Evolutionary conservation across 305 asterid species (phyloP).

Genomic region (Rubia balearica): DNA sequence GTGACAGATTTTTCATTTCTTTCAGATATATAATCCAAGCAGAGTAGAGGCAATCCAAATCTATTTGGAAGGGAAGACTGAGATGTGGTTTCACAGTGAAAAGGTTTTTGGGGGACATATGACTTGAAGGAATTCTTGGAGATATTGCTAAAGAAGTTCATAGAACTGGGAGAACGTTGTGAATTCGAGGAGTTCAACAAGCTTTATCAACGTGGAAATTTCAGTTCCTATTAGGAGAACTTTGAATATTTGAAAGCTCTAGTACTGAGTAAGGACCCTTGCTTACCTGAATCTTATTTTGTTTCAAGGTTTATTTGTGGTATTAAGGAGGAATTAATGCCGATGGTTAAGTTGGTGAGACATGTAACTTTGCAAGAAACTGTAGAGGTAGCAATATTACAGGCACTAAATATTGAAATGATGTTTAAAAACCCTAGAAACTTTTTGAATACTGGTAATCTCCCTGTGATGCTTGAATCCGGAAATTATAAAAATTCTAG

Average conservation of each 20-base stretch:
- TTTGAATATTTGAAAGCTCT: background rate
- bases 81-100: no score
- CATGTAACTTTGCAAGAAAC: background rate
- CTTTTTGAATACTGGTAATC: no score
- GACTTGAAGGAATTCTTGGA: background rate
- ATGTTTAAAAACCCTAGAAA: background rate
- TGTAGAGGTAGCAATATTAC: no score
- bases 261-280: background rate
- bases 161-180: background rate
- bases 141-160: background rate
- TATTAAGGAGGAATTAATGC: background rate
- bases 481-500: background rate
- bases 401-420: background rate
- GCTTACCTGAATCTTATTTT: background rate
- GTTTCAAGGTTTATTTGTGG: background rate
- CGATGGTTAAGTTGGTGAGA: background rate
- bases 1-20: no score
- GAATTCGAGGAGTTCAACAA: background rate
- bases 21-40: no score
- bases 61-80: no score
- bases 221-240: background rate
- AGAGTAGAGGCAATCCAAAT: no score
- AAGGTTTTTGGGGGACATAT: no score
- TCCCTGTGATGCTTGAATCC: no score
- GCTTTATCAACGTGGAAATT: background rate